These are phyloP conservation scores for Yarrowia galli DNA, from an alignment of 1,139 yeast genomes.

Conservation along the genomic window DNA sequence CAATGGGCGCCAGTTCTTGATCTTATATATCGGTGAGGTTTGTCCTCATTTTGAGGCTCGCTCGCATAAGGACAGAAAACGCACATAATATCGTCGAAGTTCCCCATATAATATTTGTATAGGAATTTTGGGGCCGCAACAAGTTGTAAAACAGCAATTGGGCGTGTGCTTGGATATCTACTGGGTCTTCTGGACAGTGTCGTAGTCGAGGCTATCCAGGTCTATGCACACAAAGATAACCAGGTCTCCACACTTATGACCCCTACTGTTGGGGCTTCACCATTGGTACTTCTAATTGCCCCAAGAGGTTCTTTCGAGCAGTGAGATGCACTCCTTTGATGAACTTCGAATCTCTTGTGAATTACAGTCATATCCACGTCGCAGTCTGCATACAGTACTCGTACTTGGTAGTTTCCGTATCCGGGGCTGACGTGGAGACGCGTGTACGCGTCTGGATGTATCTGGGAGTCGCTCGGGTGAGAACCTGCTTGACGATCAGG, in stretches of 20 bases:
- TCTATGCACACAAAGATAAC: no score
- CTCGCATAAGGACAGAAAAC: slow-evolving; percentile 11
- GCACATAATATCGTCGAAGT: not conserved
- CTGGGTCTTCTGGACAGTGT: not conserved
- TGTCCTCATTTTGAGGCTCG: slow-evolving; percentile 9
- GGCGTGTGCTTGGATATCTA: not conserved
- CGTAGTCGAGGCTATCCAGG: no score
- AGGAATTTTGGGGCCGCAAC: slow-evolving; percentile 1
- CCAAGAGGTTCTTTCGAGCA: not conserved
- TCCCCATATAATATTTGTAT: not conserved
- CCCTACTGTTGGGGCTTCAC: no score
- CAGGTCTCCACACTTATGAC: no score
- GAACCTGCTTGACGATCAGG: no score
- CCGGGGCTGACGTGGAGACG: no score
- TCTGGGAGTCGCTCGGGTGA: no score
- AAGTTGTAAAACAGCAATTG: not conserved
- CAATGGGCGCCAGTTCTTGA: not conserved
- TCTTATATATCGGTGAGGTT: slow-evolving; percentile 4
- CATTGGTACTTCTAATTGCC: no score
- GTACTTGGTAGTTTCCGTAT: not conserved
- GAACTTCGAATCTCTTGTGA: not conserved
- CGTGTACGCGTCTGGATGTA: no score
- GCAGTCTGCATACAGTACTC: no score
- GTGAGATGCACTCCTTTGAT: not conserved
- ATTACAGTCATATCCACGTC: not conserved